A percentile compares a stretch with the other conserved stretches of the same genome.
Evolutionary conservation across 169 alveolate species (phyloP).

Genomic region (Eimeria tenella): DNA sequence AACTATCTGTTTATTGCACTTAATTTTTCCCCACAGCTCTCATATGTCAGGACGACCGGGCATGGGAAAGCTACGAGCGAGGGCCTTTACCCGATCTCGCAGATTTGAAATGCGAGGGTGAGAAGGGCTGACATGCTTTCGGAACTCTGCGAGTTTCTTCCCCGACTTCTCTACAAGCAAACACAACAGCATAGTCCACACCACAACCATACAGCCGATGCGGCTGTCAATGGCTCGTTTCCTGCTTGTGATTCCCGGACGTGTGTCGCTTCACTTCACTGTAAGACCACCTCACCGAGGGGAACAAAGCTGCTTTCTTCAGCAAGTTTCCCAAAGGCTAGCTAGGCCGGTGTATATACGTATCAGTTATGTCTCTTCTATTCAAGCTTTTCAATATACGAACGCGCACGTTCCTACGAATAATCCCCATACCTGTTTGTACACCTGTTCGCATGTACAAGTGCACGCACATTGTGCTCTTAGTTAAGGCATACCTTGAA

Average conservation of each 20-base stretch:
- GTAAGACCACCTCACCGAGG: too few relatives aligned
- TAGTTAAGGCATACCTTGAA: conserved; percentile 36
- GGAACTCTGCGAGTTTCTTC: conserved; percentile 73
- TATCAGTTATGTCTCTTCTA: too few relatives aligned
- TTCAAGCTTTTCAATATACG: too few relatives aligned
- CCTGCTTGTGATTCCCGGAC: background rate
- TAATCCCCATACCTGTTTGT: too few relatives aligned
- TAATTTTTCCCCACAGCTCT: background rate
- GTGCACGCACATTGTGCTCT: background rate
- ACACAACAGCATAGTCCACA: background rate
- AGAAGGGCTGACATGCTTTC: conserved; percentile 49
- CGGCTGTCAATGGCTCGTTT: background rate
- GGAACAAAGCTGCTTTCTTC: too few relatives aligned
- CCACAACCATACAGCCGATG: background rate
- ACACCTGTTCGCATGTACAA: background rate
- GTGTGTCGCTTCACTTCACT: too few relatives aligned
- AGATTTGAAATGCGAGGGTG: conserved; percentile 62
- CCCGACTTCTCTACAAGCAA: conserved; percentile 66
- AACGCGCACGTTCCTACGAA: too few relatives aligned
- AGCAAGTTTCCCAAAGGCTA: too few relatives aligned
- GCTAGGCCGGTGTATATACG: too few relatives aligned
- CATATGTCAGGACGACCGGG: conserved; percentile 73
- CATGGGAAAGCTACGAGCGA: conserved; percentile 64
- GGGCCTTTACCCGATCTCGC: conserved; percentile 30
- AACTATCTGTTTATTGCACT: too few relatives aligned